Evolutionary conservation across 140 eudicot genomes (phyloP).

Genomic region (Ambrosia hybrid): DNA sequence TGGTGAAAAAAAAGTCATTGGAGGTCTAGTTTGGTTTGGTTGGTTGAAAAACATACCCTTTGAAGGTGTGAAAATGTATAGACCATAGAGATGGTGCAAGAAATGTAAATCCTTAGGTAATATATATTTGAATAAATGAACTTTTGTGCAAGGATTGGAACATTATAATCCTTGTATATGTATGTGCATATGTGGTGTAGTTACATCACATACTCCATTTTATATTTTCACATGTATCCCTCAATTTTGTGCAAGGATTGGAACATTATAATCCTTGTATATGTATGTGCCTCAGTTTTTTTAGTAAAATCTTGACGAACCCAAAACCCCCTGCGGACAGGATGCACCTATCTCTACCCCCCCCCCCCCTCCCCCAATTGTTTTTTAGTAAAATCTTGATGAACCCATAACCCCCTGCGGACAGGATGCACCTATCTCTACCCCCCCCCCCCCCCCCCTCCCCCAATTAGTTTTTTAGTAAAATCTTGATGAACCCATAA

Average conservation of each 20-base stretch:
- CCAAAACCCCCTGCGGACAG: no score
- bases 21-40: constrained; percentile 13
- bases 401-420: no score
- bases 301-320: no score
- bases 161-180: constrained; percentile 7
- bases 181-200: constrained; percentile 13
- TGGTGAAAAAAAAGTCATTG: constrained; percentile 18
- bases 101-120: constrained; percentile 37
- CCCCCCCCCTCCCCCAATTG: no score
- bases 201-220: background rate
- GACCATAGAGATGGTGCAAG: constrained; percentile 33
- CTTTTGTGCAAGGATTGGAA: constrained; percentile 32
- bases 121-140: constrained; percentile 30
- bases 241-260: constrained; percentile 18
- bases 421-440: no score
- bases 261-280: constrained; percentile 10
- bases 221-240: constrained; percentile 4
- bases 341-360: no score
- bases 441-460: no score
- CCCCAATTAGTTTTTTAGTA: no score
- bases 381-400: no score
- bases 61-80: constrained; percentile 40
- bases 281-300: background rate
- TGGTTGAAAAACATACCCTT: constrained; percentile 25
- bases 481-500: no score